Conservation (phyloP, 148 eudicot genomes). For the Rhododendron vialii region DNA sequence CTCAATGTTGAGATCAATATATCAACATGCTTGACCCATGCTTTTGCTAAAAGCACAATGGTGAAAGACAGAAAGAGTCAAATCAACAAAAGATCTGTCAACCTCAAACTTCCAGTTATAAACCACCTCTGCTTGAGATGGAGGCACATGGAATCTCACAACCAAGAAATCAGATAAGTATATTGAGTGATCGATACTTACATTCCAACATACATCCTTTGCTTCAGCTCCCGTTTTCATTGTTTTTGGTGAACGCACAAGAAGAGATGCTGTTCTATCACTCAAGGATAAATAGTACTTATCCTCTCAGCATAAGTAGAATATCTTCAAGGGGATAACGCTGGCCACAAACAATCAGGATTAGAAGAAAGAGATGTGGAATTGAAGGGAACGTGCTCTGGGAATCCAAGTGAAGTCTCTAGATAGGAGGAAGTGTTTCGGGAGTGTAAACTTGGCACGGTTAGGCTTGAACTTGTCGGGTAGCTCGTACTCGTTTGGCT, state of each 20-base stretch:
- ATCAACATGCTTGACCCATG: not conserved
- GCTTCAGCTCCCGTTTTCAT: conserved; percentile 89
- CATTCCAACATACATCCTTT: conserved; percentile 76
- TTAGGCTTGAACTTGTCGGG: conserved; percentile 36
- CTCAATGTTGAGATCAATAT: not conserved
- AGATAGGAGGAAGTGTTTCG: conserved; percentile 52
- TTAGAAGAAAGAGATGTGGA: conserved; percentile 21
- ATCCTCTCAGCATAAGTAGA: conserved; percentile 92
- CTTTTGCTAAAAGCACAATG: not conserved
- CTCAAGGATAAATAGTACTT: conserved; percentile 47
- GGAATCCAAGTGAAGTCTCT: not conserved
- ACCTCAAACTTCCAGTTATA: not conserved
- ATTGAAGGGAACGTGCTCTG: not conserved
- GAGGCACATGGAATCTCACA: not conserved
- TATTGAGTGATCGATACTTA: conserved; percentile 25
- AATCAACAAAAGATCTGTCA: not conserved
- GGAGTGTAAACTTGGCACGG: conserved; percentile 27
- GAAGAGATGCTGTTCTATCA: conserved; percentile 48
- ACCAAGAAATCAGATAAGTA: not conserved
- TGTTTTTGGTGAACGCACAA: conserved; percentile 74
- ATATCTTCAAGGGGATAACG: conserved; percentile 56
- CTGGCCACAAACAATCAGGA: conserved; percentile 43
- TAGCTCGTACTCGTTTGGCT: conserved; percentile 39
- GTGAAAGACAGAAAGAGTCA: not conserved
- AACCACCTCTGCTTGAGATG: not conserved